Conservation (phyloP, 2,329 filamentous ascomycete genomes). For the Hypoxylon sp. region DNA sequence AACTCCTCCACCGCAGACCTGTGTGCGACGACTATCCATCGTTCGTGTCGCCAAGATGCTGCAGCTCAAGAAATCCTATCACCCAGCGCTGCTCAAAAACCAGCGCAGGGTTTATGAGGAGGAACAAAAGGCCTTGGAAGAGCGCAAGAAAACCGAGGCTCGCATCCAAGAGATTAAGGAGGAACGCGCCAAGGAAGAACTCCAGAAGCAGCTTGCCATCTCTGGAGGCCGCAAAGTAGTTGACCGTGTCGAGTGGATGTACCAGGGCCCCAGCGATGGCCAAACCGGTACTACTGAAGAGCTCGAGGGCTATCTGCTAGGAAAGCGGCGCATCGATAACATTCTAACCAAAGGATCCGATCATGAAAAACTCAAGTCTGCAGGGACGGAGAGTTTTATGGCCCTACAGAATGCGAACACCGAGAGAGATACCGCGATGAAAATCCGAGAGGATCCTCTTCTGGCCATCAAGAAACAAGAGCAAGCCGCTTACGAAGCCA, state of each 20-base stretch:
- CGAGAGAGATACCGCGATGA: conserved; percentile 83
- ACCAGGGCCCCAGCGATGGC: conserved; percentile 85
- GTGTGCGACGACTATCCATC: background rate
- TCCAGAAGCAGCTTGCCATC: conserved; percentile 89
- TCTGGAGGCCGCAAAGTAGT: conserved; percentile 85
- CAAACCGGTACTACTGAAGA: conserved; percentile 86
- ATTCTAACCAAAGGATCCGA: conserved; percentile 85
- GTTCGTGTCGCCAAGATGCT: conserved; percentile 78
- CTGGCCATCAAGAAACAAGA: conserved; percentile 95
- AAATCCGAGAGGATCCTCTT: conserved; percentile 92
- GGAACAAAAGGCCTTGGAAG: conserved; percentile 91
- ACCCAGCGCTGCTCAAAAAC: conserved; percentile 91
- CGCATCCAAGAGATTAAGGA: conserved; percentile 94
- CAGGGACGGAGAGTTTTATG: conserved; percentile 72
- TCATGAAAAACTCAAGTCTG: conserved; percentile 81
- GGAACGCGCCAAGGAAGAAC: conserved; percentile 91
- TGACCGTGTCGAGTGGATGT: conserved; percentile 98
- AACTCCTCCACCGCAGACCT: background rate
- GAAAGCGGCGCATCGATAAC: conserved; percentile 91
- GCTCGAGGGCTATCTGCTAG: conserved; percentile 92
- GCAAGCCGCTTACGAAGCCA: conserved; percentile 82
- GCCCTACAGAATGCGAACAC: conserved; percentile 79
- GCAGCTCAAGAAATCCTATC: conserved; percentile 96
- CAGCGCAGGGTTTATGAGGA: conserved; percentile 92
- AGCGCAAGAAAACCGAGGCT: conserved; percentile 93